Evolutionary conservation across 2,329 filamentous ascomycete genomes (phyloP), one percentile per base, ranked within the genome.

Genomic region (Fragosphaeria purpurea): DNA sequence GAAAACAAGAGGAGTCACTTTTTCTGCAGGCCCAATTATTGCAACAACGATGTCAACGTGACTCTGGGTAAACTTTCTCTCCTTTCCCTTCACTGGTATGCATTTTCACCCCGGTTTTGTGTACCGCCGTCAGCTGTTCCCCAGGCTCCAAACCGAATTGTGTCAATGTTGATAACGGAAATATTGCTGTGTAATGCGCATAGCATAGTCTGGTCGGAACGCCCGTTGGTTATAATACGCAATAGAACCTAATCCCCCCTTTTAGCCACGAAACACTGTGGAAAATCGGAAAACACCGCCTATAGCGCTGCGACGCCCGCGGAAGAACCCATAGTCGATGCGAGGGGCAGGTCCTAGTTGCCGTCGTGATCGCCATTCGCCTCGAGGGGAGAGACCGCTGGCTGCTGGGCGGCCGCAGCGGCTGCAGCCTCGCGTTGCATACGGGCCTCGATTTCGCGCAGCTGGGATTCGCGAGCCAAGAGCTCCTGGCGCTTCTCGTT

Each of bases 401-500:
- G 55, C 52, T 63, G 66, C 47, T 66, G 63, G 47, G 68, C 65
- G n/a, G 63, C 63, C 46, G 75, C 73, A n/a, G 61, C 63, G 46
- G 75, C 72, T 64, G 79, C 83, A 57, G 83, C 77, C 72, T 95
- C 88, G 67, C 90, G 83, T 66, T 90, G 84, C 91, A 97, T 96
- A 65, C 91, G 86, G 56, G 90, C 91, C 73, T 97, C 91, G 66
- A 98, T 96, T 77, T 98, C 93, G 72, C 93, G 91, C 62, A 98
- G 82, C 75, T 98, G 93, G 64, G 89, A 95, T 76, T 98, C 93
- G 70, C 93, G 89, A 58, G 93, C 93, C 71, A 98, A 69, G 56
- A 98, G 80, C 73, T 98, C 93, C 75, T 98, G 93, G 74, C 93
- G 85, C 82, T 98, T 98, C 81, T 97, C 93, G 74, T 96, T 95